Evolutionary conservation across 495 filamentous ascomycete species (phyloP), one percentile per base, ranked within the genome.

Genomic region (Xylaria grammica): DNA sequence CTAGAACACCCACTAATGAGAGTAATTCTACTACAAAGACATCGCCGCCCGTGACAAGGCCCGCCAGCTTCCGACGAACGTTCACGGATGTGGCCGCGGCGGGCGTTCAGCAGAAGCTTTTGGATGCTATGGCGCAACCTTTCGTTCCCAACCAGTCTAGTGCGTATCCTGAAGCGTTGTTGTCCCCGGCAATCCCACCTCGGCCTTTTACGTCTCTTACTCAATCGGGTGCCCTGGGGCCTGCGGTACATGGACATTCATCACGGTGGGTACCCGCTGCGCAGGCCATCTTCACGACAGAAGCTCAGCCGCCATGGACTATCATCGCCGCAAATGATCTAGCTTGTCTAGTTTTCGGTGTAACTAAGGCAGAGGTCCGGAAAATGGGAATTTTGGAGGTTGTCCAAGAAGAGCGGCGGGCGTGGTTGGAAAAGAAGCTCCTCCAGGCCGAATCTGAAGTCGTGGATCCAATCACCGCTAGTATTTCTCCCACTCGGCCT

Each of bases 281-380:
- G 19, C 96, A 99, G 77, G 95, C 95, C 42, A 96, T 99, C 54
- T 99, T 99, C 71, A 93, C 94, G 19, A 99, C 95, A 17, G 91
- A 96, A 75, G 84, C 91, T 48, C 83, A 89, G 48, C 83, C 90
- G 10, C 96, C 95, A 4, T 99, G 93, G 91, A 98, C 94, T 2
- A 97, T 99, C 60, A 81, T 97, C 50, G 90, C 94, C 8, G 96
- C 95, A n/a, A 99, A 99, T 71, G 95, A 99, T 74, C 82, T 99
- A 36, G 94, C 96, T 17, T 99, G 95, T 77, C 83, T 99, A 27
- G 86, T 99, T 50, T 98, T 99, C 77, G 95, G 95, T 40, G 92
- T 99, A 29, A 96, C 94, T 5, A 91, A 93, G 72, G 90, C 91
- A 9, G 95, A 99, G 77, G 90, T 99, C 36, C 87, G 92, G 30